Evolutionary conservation across 306 rosid species (phyloP).

Genomic region (Quercus suber): DNA sequence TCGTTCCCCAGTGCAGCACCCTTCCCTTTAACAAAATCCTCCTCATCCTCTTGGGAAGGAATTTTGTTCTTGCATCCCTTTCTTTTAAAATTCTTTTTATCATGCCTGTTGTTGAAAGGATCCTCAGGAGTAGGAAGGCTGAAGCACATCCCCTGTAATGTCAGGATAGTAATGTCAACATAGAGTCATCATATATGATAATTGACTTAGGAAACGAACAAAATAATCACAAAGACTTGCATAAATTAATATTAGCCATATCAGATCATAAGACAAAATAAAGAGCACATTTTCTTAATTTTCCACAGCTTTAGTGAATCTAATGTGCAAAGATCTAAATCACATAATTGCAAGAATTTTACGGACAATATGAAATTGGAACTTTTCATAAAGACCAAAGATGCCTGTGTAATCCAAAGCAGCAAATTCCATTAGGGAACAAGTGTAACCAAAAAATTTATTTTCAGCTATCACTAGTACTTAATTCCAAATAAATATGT

Average conservation of each 20-base stretch:
- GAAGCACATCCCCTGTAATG: slow-evolving; percentile 86
- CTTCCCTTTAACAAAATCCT: slow-evolving; percentile 33
- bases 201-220: slow-evolving; percentile 5
- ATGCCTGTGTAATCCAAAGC: background rate
- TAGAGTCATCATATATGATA: slow-evolving; percentile 5
- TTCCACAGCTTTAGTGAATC: background rate
- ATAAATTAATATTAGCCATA: background rate
- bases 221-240: background rate
- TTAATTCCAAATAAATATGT: background rate
- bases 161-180: slow-evolving; percentile 11
- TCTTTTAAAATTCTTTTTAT: slow-evolving; percentile 39
- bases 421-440: background rate
- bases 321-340: background rate
- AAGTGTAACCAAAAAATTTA: background rate
- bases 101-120: slow-evolving; percentile 78
- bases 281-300: background rate
- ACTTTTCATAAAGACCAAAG: background rate
- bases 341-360: background rate
- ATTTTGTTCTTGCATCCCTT: slow-evolving; percentile 25
- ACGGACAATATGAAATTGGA: background rate
- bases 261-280: background rate
- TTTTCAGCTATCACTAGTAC: background rate
- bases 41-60: slow-evolving; percentile 27
- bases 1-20: slow-evolving; percentile 19
- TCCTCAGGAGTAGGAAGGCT: slow-evolving; percentile 83